Evolutionary conservation across 306 rosid genomes (phyloP).

Genomic region (Spatholobus suberectus): DNA sequence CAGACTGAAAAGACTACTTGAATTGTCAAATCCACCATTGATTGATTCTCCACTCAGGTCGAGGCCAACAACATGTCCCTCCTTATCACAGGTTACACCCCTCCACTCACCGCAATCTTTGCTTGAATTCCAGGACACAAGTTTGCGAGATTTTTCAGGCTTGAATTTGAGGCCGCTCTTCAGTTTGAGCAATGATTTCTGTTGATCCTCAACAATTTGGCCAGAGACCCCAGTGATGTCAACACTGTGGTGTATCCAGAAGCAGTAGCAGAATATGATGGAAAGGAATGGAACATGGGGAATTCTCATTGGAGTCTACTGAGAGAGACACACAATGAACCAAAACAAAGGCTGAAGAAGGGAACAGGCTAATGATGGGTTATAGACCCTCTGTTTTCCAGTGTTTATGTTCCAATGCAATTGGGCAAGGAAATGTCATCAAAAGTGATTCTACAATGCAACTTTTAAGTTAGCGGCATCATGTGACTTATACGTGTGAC

Average conservation of each 20-base stretch:
- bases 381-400: background rate
- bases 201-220: background rate
- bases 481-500: background rate
- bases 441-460: background rate
- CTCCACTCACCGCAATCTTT: conserved; percentile 35
- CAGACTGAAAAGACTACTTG: conserved; percentile 48
- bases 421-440: background rate
- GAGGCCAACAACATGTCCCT: conserved; percentile 48
- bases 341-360: background rate
- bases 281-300: conserved; percentile 11
- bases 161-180: conserved; percentile 12
- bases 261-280: conserved; percentile 34
- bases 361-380: background rate
- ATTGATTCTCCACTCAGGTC: conserved; percentile 41
- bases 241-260: background rate
- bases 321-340: background rate
- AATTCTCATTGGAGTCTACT: conserved; percentile 31
- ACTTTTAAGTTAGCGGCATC: background rate
- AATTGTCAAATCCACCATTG: conserved; percentile 35
- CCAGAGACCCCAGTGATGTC: background rate
- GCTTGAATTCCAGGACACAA: conserved; percentile 41
- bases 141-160: background rate
- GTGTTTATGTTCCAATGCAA: background rate
- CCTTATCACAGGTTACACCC: conserved; percentile 34
- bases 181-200: conserved; percentile 26